Evolutionary conservation across 2,329 filamentous ascomycete species (phyloP), one percentile per base, ranked within the genome.

Genomic region (Epichloe sibirici): DNA sequence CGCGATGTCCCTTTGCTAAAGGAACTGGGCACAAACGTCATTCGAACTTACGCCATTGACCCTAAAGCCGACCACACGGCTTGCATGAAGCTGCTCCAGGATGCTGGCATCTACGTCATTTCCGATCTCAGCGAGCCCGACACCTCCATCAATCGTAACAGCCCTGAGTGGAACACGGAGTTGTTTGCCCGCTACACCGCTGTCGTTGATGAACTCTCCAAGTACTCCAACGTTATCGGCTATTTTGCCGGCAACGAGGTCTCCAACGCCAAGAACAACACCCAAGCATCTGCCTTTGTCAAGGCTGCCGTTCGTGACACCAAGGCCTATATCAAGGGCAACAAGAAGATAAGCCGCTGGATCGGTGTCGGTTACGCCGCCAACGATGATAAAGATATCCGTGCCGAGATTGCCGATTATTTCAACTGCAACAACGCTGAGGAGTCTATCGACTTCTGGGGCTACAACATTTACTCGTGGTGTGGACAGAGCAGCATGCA

Each of bases 401-500:
- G 93, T 69, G 77, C 77, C 58, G 76, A 89, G 63, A 82, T 97
- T 65, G 88, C 89, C 60, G 74, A 89, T 66, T 98, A 95, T 79
- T 96, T 98, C 75, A 90, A 95, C 78, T 98, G 93, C 66, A 88
- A 90, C 55, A 53, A 62, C 3, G 69, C 81, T 56, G 66, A 75
- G 37, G 72, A 75, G 8, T 64, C 86, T 56, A 95, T 97, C 59
- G 93, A 98, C 72, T 97, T 94, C 77, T 98, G 90, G 88, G 93
- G 93, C 55, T 97, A 97, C 85, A 98, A 98, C 78, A 95, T 97
- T 74, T 98, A 98, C 79, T 95, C 90, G 51, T 98, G 93, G 93
- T 98, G 93, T 69, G 93, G 91, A 61, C 70, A 90, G 61, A 95
- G 88, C 65, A 81, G 75, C 63, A 93, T 86, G 74, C 65, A 75